These are phyloP conservation scores for Fragilaria radians DNA, from an alignment of 108 stramenopile species.

Conservation along the genomic window DNA sequence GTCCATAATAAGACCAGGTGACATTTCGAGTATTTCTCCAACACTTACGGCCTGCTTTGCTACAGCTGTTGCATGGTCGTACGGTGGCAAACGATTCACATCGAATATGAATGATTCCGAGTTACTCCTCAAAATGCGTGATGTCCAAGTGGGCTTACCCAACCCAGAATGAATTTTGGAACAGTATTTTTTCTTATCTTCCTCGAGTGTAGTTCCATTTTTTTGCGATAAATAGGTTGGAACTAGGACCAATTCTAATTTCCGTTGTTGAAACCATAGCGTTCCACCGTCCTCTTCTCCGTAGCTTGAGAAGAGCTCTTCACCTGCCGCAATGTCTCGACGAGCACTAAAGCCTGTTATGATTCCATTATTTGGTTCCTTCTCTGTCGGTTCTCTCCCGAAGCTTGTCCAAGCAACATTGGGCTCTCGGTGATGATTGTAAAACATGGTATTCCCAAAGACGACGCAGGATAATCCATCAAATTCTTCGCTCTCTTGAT, in stretches of 20 bases:
- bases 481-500: neutral
- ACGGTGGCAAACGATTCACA: slow-evolving; percentile 12
- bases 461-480: slow-evolving; percentile 11
- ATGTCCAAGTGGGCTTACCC: slow-evolving; percentile 21
- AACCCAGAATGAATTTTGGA: slow-evolving; percentile 34
- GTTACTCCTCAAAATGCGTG: neutral
- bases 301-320: slow-evolving; percentile 25
- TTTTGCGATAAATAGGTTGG: slow-evolving; percentile 4
- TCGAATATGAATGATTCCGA: slow-evolving; percentile 6
- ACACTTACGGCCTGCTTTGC: slow-evolving; percentile 17
- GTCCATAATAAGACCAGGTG: slow-evolving; percentile 17
- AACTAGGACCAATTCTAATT: neutral
- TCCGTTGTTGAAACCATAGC: slow-evolving; percentile 24
- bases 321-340: slow-evolving; percentile 29
- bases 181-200: slow-evolving; percentile 17
- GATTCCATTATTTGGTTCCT: neutral
- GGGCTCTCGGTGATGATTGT: slow-evolving; percentile 32
- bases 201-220: slow-evolving; percentile 6
- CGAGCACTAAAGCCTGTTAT: slow-evolving; percentile 22
- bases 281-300: slow-evolving; percentile 15
- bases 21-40: slow-evolving; percentile 26
- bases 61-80: slow-evolving; percentile 20
- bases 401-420: slow-evolving; percentile 12
- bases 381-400: slow-evolving; percentile 6
- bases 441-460: slow-evolving; percentile 25